Evolutionary conservation across 768 basidiomycete genomes (phyloP), one percentile per base, ranked within the genome.

Genomic region (Boletus subparvulus): DNA sequence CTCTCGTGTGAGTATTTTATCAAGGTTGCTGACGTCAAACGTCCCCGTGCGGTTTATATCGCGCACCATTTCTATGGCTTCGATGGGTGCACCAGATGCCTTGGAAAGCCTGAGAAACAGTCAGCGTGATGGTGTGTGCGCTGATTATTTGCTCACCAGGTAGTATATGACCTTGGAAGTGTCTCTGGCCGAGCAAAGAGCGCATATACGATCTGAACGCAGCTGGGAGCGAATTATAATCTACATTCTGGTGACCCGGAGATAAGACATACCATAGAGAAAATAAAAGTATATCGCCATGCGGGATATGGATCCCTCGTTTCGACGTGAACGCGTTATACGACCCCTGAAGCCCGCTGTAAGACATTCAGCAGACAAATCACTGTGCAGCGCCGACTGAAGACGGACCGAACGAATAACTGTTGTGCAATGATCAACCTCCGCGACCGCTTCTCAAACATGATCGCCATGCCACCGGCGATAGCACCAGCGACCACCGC

Each of bases 231-330:
- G 6, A 11, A 41, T 54, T 21, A 54, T 12, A 17, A 53, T 32
- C 21, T 40, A 21, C 17, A 36, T 39, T 10, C 24, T 7, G 2
- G 21, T 24, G 3, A 41, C 44, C n/a, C 54, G n/a, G 10, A 21
- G 45, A 42, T 3, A 16, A 51, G 33, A 17, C 81, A 12, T 65
- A 91, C 87, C 84, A 84, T 5, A 94, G 64, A 1, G 86, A 78
- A 65, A 98, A 97, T 11, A 96, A 81, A 9, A 95, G 69, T 1
- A 92, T 81, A 47, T 88, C 90, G 6, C 95, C 95, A 68, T 94
- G 79, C 1, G 94, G 94, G 16, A 98, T 78, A 43, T 74, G 75
- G 43, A 94, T 78, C 32, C 84, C 84, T 32, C 81, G 82, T 61
- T 81, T 83, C 3, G 79, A 78, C 2, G 92, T 84, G 63, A 85